Percentiles rank a stretch among this genome's conserved stretches.
Evolutionary conservation across 2,329 filamentous ascomycete species (phyloP).

Genomic region (Monosporascus ibericus): DNA sequence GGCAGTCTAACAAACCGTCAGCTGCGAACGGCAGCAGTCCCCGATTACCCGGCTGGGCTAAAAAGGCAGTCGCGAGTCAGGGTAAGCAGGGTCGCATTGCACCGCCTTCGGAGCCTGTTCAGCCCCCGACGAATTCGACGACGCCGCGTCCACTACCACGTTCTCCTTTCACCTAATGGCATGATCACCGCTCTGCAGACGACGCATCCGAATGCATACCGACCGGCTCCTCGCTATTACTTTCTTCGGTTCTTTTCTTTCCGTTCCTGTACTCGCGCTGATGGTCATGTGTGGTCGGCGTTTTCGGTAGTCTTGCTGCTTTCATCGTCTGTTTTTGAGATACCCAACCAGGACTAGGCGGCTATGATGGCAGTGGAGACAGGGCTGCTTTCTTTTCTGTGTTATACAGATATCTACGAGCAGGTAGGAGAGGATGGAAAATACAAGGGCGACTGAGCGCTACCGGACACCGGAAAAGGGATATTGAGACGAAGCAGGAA

Average conservation of each 20-base stretch:
- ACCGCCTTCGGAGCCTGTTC: conserved; percentile 9
- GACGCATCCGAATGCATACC: not conserved
- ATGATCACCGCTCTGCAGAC: not conserved
- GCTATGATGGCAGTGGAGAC: too few relatives aligned
- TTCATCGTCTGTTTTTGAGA: too few relatives aligned
- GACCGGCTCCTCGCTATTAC: not conserved
- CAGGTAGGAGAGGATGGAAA: too few relatives aligned
- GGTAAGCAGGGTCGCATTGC: conserved; percentile 12
- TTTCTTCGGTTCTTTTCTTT: not conserved
- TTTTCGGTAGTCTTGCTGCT: too few relatives aligned
- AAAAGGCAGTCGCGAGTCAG: conserved; percentile 11
- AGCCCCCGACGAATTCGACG: conserved; percentile 1
- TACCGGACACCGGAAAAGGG: too few relatives aligned
- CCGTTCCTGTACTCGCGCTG: too few relatives aligned
- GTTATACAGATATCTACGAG: too few relatives aligned
- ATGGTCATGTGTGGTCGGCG: too few relatives aligned
- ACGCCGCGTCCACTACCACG: conserved; percentile 8
- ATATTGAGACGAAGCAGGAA: too few relatives aligned
- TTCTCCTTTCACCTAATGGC: conserved; percentile 12
- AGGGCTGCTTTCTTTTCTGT: too few relatives aligned
- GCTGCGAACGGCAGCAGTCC: conserved; percentile 8
- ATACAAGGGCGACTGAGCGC: too few relatives aligned
- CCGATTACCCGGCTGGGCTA: conserved; percentile 22
- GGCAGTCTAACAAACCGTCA: conserved; percentile 13
- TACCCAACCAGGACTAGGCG: too few relatives aligned